Conservation (phyloP, 306 rosid genomes). For the Dryas octopetala region DNA sequence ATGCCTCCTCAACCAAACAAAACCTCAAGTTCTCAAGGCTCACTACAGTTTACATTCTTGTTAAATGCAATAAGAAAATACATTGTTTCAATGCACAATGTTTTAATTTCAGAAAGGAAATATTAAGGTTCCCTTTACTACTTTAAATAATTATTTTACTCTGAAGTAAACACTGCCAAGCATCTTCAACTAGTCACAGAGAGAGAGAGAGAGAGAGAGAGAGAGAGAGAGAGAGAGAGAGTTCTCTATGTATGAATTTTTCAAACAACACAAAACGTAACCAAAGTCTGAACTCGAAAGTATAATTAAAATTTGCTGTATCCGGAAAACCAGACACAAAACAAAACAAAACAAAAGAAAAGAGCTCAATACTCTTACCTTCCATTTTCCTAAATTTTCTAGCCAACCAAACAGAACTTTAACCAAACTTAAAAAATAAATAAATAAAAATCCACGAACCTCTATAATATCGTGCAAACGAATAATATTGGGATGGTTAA, state of each 20-base stretch:
- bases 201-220: too few relatives aligned
- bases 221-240: not conserved
- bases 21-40: not conserved
- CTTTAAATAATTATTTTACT: not conserved
- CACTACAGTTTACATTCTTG: not conserved
- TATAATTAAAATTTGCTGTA: not conserved
- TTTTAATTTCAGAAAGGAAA: not conserved
- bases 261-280: not conserved
- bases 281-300: not conserved
- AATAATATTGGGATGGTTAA: slow-evolving; percentile 87
- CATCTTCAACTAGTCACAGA: not conserved
- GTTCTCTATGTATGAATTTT: not conserved
- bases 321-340: not conserved
- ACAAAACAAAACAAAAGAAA: not conserved
- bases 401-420: slow-evolving; percentile 1
- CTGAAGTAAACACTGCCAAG: not conserved
- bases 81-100: not conserved
- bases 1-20: slow-evolving; percentile 2
- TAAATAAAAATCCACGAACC: slow-evolving; percentile 40
- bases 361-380: not conserved
- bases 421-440: not conserved
- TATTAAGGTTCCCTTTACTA: not conserved
- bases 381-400: slow-evolving; percentile 16
- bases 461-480: slow-evolving; percentile 79
- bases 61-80: not conserved